These are phyloP conservation scores for Solanum corneliomulleri DNA, from an alignment of 257 asterid genomes.

Conservation along the genomic window DNA sequence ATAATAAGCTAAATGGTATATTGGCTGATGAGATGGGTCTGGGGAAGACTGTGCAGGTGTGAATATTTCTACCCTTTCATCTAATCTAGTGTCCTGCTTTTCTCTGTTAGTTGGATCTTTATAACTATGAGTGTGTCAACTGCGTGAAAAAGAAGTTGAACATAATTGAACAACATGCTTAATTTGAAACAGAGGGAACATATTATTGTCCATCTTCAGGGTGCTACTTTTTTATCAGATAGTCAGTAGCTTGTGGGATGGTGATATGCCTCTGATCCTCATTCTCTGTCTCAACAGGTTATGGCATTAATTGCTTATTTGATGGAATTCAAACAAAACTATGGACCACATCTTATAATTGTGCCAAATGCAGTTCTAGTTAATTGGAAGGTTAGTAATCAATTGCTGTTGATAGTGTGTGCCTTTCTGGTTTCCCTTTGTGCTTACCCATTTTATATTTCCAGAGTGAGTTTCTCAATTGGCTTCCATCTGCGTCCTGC, in stretches of 20 bases:
- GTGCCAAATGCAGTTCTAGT: constrained; percentile 99
- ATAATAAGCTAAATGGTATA: constrained; percentile 92
- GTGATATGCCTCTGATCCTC: neutral
- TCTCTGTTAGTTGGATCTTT: neutral
- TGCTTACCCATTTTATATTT: constrained; percentile 19
- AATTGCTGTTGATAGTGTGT: neutral
- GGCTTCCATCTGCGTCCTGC: constrained; percentile 98
- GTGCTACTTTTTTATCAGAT: neutral
- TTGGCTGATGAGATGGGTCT: constrained; percentile 99
- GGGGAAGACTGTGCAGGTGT: constrained; percentile 99
- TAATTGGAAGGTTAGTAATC: constrained; percentile 82
- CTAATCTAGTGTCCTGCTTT: neutral
- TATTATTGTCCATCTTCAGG: neutral
- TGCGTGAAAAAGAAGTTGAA: neutral
- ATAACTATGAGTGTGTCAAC: neutral
- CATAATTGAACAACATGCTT: neutral
- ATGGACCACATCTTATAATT: constrained; percentile 96
- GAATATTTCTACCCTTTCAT: neutral
- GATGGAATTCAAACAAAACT: constrained; percentile 98
- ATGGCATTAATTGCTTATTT: constrained; percentile 93
- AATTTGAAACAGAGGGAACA: neutral
- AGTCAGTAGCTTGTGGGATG: neutral
- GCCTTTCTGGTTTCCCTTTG: constrained; percentile 5
- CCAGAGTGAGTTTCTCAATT: constrained; percentile 85
- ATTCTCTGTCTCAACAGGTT: constrained; percentile 41